These are phyloP conservation scores for Fusarium goolgardi DNA, from an alignment of 2,329 filamentous ascomycete species.

Conservation along the genomic window DNA sequence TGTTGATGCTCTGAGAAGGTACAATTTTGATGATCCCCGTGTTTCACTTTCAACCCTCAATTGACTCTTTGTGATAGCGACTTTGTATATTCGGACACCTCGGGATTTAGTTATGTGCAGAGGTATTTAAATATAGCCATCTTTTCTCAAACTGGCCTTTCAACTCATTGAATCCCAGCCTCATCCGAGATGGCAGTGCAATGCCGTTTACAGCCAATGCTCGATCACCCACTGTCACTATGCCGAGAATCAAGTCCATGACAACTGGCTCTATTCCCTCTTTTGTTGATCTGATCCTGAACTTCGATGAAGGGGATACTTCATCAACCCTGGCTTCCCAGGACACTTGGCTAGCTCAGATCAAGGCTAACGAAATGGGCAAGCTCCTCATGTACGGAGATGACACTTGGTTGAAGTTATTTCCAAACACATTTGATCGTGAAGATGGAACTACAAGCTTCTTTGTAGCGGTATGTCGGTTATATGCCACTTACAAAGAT, in stretches of 20 bases:
- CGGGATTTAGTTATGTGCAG: constrained; percentile 90
- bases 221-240: constrained; percentile 96
- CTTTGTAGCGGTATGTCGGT: constrained; percentile 87
- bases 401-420: constrained; percentile 98
- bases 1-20: constrained; percentile 93
- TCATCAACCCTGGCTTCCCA: constrained; percentile 87
- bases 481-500: background rate
- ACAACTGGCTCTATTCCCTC: constrained; percentile 98
- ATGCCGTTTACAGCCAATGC: constrained; percentile 96
- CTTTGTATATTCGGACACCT: constrained; percentile 86
- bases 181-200: constrained; percentile 85
- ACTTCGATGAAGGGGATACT: constrained; percentile 94
- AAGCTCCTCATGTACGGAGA: constrained; percentile 96
- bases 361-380: constrained; percentile 77
- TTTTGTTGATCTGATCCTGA: constrained; percentile 95
- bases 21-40: constrained; percentile 36
- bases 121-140: constrained; percentile 64
- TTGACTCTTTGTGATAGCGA: constrained; percentile 68
- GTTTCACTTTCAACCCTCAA: constrained; percentile 34
- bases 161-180: constrained; percentile 60
- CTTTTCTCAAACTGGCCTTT: background rate
- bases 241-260: constrained; percentile 97
- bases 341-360: constrained; percentile 96
- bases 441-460: constrained; percentile 96
- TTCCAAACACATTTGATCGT: constrained; percentile 87